Evolutionary conservation across 345 rosid species (phyloP).

Genomic region (Linum tenue): DNA sequence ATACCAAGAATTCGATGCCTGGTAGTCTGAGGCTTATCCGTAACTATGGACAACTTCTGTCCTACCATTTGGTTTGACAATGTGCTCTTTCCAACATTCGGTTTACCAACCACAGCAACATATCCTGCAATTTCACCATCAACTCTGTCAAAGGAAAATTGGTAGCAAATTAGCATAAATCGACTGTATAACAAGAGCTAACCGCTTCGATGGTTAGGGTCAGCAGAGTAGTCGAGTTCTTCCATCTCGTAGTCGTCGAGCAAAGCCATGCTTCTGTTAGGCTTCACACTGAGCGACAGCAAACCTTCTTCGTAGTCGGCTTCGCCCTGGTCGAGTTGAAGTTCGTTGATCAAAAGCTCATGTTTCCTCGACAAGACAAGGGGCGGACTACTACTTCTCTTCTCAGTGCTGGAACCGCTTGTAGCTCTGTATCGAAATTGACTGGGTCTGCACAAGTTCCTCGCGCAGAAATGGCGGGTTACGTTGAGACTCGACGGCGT

Average conservation of each 20-base stretch:
- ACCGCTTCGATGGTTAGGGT: constrained; percentile 74
- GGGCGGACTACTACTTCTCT: constrained; percentile 16
- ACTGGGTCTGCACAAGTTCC: background rate
- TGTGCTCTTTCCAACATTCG: constrained; percentile 97
- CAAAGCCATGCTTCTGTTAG: constrained; percentile 61
- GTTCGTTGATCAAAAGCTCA: constrained; percentile 24
- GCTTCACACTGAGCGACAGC: constrained; percentile 67
- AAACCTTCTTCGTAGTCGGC: constrained; percentile 16
- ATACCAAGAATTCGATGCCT: constrained; percentile 94
- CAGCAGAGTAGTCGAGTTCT: constrained; percentile 43
- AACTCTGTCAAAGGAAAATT: background rate
- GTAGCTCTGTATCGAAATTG: constrained; percentile 26
- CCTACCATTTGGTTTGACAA: constrained; percentile 93
- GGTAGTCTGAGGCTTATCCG: constrained; percentile 94
- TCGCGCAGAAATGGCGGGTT: constrained; percentile 12
- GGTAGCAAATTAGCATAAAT: background rate
- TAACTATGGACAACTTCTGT: constrained; percentile 81
- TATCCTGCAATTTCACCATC: constrained; percentile 46
- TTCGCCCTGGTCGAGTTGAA: constrained; percentile 20
- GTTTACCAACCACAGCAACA: constrained; percentile 88
- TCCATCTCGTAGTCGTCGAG: constrained; percentile 85
- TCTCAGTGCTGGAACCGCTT: constrained; percentile 6
- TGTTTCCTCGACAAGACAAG: constrained; percentile 10
- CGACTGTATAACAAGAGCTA: constrained; percentile 11
- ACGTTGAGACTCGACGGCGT: constrained; percentile 2